Base-by-base conservation (phyloP, 208 protist genomes). In the Angomonas deanei region DNA sequence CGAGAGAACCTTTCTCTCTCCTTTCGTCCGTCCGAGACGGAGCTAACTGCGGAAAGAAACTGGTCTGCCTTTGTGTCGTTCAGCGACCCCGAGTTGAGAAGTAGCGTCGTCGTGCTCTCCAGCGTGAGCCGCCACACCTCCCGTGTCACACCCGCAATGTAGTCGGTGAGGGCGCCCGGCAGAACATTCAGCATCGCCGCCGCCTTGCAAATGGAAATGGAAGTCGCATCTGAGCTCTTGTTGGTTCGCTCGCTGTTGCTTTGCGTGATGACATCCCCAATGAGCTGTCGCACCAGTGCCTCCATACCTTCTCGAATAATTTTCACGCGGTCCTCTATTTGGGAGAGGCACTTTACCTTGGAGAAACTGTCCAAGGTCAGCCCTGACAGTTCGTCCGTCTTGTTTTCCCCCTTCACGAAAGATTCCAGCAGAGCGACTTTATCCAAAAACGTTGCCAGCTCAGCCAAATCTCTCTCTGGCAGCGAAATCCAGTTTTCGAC, bases 401-500 rank as follows among this genome's bases (percentile, higher is more conserved):
- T 36, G 15, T 49, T 34, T 23, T 55, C 36, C 23, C 42, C 53
- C 49, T 57, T 64, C 11, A 74, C 56, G 36, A 72, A 73, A 1
- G 30, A 26, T 73, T 90, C 80, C 10, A 90, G 55, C 24, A 83
- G 68, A 5, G 72, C 54, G 60, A 76, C 53, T 38, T 56, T 54
- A 17, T 74, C 62, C 46, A 81, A 66, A 56, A 85, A 62, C 36
- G 26, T 57, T 17, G 78, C 70, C 23, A 96, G 68, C 66, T 96
- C 84, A 13, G 67, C 48, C 52, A 91, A 78, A 54, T 96, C 86
- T 26, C 89, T 75, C 74, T 96, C 89, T 21, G 86, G 89, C 34
- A 96, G 74, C 23, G 78, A 72, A 6, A 78, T 71, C 86, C 89
- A 96, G 74, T 93, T 96, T 58, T 92, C 86, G 19, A 90, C 63